Base-by-base conservation (phyloP, 2,329 filamentous ascomycete genomes). In the Fusarium neocosmosporiellum region DNA sequence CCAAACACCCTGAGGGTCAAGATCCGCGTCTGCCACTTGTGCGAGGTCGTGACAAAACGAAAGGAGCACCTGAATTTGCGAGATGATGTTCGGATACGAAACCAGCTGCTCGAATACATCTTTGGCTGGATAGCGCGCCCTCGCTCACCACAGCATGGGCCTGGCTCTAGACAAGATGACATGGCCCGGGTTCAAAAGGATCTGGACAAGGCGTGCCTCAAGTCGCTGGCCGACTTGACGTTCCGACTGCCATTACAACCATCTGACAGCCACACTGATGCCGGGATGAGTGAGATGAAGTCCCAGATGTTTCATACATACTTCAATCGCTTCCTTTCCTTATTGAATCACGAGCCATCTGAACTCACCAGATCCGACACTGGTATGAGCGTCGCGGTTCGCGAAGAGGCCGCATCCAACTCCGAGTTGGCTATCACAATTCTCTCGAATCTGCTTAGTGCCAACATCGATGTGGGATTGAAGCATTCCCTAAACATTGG, bases 261-360 rank as follows among this genome's bases (percentile, higher is more conserved):
- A 2, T 87, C 87, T 2, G 91, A 93, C 60, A 89, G 88, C 7
- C 89, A 91, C 72, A 90, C 86, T 14, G 91, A 93, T 80, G 90
- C 89, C 2, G 89, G 90, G 50, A 90, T 89, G 61, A 92, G 90
- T 72, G 91, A 92, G 79, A 85, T 91, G 60, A 93, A 93, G 77
- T 91, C 89, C 1, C 89, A 92, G 75, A 90, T 93, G 88, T 93
- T 93, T 76, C 90, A 92, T 69, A 90, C 88, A 8, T 93, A 93
- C 78, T 93, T 93, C 81, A 92, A 91, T 70, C 86, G 90, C 9
- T 93, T 93, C 75, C 83, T 93, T 22, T 91, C 90, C 1, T 82
- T 93, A 6, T 83, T 93, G 31, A 91, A 91, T 68, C 84, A 89
- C 58, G 89, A 92, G 63, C 80, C 85, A 0, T 75, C 82, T 9